Evolutionary conservation across 1,284 basidiomycete genomes (phyloP), one percentile per base, ranked within the genome.

Genomic region (Leccinum subrobustum): DNA sequence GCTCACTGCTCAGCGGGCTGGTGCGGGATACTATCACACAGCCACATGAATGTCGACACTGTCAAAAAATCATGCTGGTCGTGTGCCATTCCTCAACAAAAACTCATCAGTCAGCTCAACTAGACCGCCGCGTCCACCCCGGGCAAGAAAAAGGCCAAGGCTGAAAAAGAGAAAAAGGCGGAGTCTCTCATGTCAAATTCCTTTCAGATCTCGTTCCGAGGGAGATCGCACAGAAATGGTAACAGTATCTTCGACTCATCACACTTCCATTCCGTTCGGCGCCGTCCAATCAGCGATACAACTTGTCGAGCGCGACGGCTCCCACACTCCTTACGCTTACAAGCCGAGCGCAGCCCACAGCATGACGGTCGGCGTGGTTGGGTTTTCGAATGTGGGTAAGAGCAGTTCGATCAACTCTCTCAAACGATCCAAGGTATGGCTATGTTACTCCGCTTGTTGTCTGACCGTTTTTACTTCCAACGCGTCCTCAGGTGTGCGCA

Each of bases 321-420:
- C 92, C 93, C 0, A 85, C 89, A 0, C 81, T 99, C 1, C 79
- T 98, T 23, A 29, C 0, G 29, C 29, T 29, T 97, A 95, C 76
- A 93, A 90, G 63, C 89, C 89, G 3, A 86, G 82, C 23, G 48
- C 88, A 1, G 79, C 84, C 47, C 76, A 85, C 58, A 91, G 88
- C 60, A 82, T 96, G 52, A 96, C 95, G 0, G 88, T 98, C 58
- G 96, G 96, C 16, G 91, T 98, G 25, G 93, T 98, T 35, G 96
- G 96, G 1, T 96, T 96, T 71, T 97, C 96, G 4, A 99, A 99
- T 75, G 96, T 98, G 58, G 96, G 96, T 11, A 99, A 99, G 79
- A 95, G 92, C 61, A 93, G 89, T 67, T 73, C 98, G 60, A 98
- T 99, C 79, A 99, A 98, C 76, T 93, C 93, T 56, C 79, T 99